These are phyloP conservation scores for Debaryomyces sp. DNA, from an alignment of 1,139 yeast species.

Conservation along the genomic window DNA sequence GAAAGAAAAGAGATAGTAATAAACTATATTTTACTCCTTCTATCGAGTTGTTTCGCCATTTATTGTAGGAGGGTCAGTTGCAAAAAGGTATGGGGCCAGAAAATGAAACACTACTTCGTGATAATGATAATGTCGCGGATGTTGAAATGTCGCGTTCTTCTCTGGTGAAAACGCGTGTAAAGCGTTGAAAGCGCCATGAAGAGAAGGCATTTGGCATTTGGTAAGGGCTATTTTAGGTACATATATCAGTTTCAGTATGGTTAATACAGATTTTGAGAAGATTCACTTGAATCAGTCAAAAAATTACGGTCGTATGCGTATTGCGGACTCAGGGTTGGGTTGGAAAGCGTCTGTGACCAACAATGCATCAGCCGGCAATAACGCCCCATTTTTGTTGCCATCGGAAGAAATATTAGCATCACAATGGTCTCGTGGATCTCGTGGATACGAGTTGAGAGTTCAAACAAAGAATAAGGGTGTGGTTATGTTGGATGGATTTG, in stretches of 20 bases:
- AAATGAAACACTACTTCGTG: background rate
- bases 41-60: too few relatives aligned
- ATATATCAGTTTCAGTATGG: conserved; percentile 28
- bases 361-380: conserved; percentile 44
- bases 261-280: conserved; percentile 72
- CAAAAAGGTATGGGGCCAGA: background rate
- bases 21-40: too few relatives aligned
- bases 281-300: conserved; percentile 88
- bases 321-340: conserved; percentile 94
- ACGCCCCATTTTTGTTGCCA: conserved; percentile 82
- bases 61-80: background rate
- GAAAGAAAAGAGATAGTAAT: too few relatives aligned
- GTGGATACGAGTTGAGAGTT: conserved; percentile 87
- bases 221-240: background rate
- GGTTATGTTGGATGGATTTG: conserved; percentile 89
- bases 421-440: conserved; percentile 90
- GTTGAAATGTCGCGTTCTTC: background rate
- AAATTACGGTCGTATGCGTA: conserved; percentile 84
- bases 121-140: background rate
- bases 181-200: background rate
- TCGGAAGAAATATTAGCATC: conserved; percentile 79
- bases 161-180: background rate
- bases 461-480: conserved; percentile 90
- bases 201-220: background rate
- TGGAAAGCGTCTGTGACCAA: conserved; percentile 72